Percentiles rank a stretch among this genome's conserved stretches.
These are phyloP conservation scores for Nasturtium officinale DNA, from an alignment of 345 rosid genomes.

Conservation along the genomic window DNA sequence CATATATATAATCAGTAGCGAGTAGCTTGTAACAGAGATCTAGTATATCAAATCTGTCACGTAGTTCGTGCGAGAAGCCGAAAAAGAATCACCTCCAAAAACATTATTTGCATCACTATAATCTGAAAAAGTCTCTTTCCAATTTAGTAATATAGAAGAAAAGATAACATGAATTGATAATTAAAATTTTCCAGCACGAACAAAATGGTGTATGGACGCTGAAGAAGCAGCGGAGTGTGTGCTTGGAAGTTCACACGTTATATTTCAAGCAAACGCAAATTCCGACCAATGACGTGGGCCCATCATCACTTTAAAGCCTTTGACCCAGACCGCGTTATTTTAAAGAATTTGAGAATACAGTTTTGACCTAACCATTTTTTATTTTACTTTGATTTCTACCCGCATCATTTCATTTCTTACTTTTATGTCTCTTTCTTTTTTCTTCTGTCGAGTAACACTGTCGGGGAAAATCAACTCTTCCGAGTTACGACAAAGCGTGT, in stretches of 20 bases:
- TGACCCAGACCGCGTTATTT: constrained; percentile 25
- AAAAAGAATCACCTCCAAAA: not conserved
- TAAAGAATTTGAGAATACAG: not conserved
- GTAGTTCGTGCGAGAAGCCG: not conserved
- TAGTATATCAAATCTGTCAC: no score
- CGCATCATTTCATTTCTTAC: not conserved
- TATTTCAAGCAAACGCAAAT: not conserved
- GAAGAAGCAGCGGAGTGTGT: constrained; percentile 30
- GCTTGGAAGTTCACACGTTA: constrained; percentile 29
- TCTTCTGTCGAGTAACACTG: constrained; percentile 24
- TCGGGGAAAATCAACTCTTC: constrained; percentile 23
- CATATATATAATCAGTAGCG: no score
- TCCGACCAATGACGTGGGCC: constrained; percentile 22
- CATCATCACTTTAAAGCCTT: constrained; percentile 18
- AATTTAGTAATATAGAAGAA: not conserved
- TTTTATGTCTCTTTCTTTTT: not conserved
- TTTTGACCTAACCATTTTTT: constrained; percentile 21
- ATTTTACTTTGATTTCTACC: not conserved
- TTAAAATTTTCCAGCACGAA: not conserved
- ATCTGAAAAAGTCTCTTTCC: not conserved
- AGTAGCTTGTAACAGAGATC: not conserved
- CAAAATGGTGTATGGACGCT: constrained; percentile 31
- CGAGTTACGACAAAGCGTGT: constrained; percentile 15
- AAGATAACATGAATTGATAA: not conserved
- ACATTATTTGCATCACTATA: not conserved